These are phyloP conservation scores for Nemania sp. DNA, from an alignment of 2,329 filamentous ascomycete species.

Conservation along the genomic window DNA sequence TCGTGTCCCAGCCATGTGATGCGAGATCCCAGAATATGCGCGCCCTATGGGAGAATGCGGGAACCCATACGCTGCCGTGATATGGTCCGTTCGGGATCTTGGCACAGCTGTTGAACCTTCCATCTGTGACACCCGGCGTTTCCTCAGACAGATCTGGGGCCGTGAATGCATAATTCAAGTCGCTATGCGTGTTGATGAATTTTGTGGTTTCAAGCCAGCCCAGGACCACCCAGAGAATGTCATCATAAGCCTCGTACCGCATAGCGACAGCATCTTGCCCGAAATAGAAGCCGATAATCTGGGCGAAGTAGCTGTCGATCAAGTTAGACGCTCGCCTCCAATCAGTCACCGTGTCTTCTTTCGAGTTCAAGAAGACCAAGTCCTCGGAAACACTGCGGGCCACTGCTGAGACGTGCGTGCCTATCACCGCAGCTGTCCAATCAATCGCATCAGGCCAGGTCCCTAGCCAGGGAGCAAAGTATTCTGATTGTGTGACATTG, in stretches of 20 bases:
- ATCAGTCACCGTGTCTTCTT: slow-evolving; percentile 41
- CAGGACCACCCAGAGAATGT: slow-evolving; percentile 93
- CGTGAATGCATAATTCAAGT: slow-evolving; percentile 57
- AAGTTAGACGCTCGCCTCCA: slow-evolving; percentile 69
- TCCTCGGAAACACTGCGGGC: slow-evolving; percentile 71
- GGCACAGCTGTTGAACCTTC: background rate
- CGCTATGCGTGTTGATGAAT: slow-evolving; percentile 72
- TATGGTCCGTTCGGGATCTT: slow-evolving; percentile 55
- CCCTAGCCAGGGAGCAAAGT: slow-evolving; percentile 76
- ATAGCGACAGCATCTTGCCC: slow-evolving; percentile 79
- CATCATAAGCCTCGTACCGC: slow-evolving; percentile 78
- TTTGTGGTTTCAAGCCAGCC: slow-evolving; percentile 84
- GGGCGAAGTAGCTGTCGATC: slow-evolving; percentile 80
- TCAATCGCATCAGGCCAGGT: slow-evolving; percentile 87
- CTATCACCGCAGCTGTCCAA: slow-evolving; percentile 87
- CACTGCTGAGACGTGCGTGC: slow-evolving; percentile 75
- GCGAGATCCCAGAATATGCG: slow-evolving; percentile 85
- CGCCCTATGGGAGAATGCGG: slow-evolving; percentile 79
- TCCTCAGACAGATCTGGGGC: slow-evolving; percentile 21
- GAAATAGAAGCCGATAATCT: slow-evolving; percentile 79
- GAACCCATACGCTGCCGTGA: slow-evolving; percentile 76
- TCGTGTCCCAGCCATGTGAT: slow-evolving; percentile 76
- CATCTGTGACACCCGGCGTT: slow-evolving; percentile 32
- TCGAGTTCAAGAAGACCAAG: slow-evolving; percentile 44
- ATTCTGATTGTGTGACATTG: slow-evolving; percentile 73